Percentiles rank a stretch among this genome's conserved stretches.
Evolutionary conservation across 2,329 filamentous ascomycete genomes (phyloP).

Genomic region (Corinectria fuckeliana): DNA sequence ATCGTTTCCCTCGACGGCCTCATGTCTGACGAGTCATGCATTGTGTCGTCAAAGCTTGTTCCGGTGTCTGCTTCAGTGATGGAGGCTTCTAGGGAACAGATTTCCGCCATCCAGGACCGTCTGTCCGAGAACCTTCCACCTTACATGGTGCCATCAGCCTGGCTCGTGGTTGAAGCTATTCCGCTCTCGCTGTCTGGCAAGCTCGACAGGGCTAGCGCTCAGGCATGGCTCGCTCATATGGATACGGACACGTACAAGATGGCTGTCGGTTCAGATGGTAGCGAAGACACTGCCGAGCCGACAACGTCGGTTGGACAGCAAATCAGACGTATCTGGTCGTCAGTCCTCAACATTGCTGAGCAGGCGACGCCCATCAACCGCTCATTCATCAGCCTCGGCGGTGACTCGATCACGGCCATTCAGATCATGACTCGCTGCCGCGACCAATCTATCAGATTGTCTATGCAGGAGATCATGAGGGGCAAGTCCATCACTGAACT

Average conservation of each 20-base stretch:
- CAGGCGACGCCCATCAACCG: slow-evolving; percentile 39
- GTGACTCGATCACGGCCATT: slow-evolving; percentile 54
- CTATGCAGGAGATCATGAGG: slow-evolving; percentile 43
- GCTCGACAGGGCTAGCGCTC: slow-evolving; percentile 40
- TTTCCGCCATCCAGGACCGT: slow-evolving; percentile 2
- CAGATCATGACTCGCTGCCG: slow-evolving; percentile 48
- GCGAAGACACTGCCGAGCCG: background rate
- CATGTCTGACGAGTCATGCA: background rate
- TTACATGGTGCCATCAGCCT: slow-evolving; percentile 27
- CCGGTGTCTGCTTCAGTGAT: background rate
- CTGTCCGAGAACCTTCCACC: slow-evolving; percentile 20
- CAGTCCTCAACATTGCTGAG: slow-evolving; percentile 46
- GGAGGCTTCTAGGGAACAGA: background rate
- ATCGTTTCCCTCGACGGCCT: slow-evolving; percentile 16
- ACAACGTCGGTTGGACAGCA: background rate
- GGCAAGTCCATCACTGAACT: slow-evolving; percentile 40
- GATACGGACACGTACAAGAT: slow-evolving; percentile 47
- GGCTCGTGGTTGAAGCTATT: slow-evolving; percentile 20
- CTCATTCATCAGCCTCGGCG: slow-evolving; percentile 49
- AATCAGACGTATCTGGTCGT: slow-evolving; percentile 46
- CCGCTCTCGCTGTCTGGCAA: slow-evolving; percentile 26
- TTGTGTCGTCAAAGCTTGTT: background rate
- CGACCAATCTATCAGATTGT: slow-evolving; percentile 37
- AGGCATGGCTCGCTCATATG: slow-evolving; percentile 51
- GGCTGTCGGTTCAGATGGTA: slow-evolving; percentile 44